phyloP scores from a whole-genome alignment of 345 rosid genomes.

The Ceriops tagal region DNA sequence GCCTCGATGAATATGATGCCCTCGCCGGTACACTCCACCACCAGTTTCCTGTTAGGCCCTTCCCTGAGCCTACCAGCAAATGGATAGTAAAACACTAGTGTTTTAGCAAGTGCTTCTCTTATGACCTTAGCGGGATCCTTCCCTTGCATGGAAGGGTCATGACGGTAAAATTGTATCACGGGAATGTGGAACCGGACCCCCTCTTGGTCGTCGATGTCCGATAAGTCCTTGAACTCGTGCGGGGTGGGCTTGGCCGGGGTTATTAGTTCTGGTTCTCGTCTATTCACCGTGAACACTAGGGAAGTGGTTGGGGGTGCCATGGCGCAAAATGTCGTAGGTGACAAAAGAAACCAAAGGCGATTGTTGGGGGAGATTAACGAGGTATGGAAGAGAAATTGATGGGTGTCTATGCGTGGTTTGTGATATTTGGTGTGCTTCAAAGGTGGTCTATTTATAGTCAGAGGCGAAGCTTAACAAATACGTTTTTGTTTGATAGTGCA shows the following conservation, averaged over 20 bases:
- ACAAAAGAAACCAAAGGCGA: neutral
- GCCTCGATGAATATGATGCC: conserved; percentile 25
- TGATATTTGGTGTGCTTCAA: neutral
- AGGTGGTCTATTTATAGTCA: neutral
- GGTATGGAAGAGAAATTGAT: no score
- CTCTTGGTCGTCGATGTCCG: conserved; percentile 26
- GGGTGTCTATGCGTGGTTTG: neutral
- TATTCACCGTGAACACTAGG: conserved; percentile 13
- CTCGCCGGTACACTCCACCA: conserved; percentile 22
- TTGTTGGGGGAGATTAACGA: no score
- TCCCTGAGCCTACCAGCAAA: conserved; percentile 26
- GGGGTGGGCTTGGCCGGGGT: conserved; percentile 23
- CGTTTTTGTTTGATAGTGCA: neutral
- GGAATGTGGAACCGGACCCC: conserved; percentile 20
- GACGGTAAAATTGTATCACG: conserved; percentile 10
- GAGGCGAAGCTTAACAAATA: neutral
- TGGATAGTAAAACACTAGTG: conserved; percentile 24
- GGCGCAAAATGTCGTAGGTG: neutral
- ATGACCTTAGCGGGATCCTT: conserved; percentile 17
- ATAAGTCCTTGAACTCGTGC: conserved; percentile 15
- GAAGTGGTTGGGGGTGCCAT: conserved; percentile 10
- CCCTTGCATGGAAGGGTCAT: conserved; percentile 16
- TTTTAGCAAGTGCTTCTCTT: conserved; percentile 10
- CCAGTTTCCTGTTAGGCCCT: conserved; percentile 18
- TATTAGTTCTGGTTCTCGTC: conserved; percentile 23